A percentile compares a stretch with the other conserved stretches of the same genome.
Conservation (phyloP, 306 rosid genomes). For the Gillenia trifoliata region DNA sequence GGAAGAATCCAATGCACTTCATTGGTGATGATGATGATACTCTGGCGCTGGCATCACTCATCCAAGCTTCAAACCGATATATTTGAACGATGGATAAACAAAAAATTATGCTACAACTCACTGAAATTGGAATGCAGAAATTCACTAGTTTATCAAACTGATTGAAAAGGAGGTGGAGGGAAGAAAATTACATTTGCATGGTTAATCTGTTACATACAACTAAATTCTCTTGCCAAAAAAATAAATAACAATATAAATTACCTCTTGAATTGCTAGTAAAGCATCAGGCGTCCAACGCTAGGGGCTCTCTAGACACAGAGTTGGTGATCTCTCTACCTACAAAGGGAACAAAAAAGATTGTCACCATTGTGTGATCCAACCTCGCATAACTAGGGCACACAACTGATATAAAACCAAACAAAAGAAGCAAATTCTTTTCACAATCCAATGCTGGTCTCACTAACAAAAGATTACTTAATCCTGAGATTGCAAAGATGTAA, state of each 20-base stretch:
- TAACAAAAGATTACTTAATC: not conserved
- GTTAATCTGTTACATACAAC: slow-evolving; percentile 8
- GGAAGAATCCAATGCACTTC: not conserved
- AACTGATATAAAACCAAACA: too few species aligned
- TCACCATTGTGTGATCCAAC: not conserved
- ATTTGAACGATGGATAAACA: not conserved
- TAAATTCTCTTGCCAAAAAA: slow-evolving; percentile 6
- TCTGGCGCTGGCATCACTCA: not conserved
- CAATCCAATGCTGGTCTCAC: slow-evolving; percentile 1
- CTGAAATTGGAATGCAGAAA: not conserved
- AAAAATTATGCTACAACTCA: not conserved
- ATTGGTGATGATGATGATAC: not conserved
- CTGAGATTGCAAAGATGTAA: not conserved
- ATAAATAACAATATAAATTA: slow-evolving; percentile 21
- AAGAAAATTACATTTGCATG: not conserved
- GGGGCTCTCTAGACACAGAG: slow-evolving; percentile 30
- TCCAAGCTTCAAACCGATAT: not conserved
- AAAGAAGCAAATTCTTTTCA: not conserved
- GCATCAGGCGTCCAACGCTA: slow-evolving; percentile 80
- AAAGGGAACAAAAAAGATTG: slow-evolving; percentile 17
- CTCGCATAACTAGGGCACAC: not conserved
- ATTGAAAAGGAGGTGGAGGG: not conserved
- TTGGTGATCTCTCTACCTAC: slow-evolving; percentile 53
- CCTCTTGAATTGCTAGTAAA: slow-evolving; percentile 72
- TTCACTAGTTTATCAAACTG: not conserved